Percentiles rank a stretch among this genome's conserved stretches.
phyloP scores from a whole-genome alignment of 208 protist species.

The Entamoeba histolytica region DNA sequence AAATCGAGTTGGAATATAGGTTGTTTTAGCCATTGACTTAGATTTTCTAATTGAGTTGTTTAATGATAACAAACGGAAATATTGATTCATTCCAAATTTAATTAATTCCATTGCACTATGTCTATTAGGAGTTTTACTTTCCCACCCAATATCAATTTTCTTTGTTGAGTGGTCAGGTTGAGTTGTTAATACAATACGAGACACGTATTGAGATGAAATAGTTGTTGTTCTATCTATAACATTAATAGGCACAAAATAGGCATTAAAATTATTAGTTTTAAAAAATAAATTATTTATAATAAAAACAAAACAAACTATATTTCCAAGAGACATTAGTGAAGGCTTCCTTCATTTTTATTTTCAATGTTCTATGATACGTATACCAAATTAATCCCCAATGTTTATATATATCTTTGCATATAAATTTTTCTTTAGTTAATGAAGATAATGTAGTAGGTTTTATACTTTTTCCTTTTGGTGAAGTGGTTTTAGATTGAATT shows the following conservation, averaged over 20 bases:
- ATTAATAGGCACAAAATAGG: neutral
- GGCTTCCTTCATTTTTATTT: neutral
- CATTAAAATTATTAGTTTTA: neutral
- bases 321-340: neutral
- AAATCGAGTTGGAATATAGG: neutral
- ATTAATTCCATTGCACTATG: neutral
- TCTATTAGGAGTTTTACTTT: neutral
- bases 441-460: too few species aligned
- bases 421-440: neutral
- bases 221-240: neutral
- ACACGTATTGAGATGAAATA: neutral
- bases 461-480: too few species aligned
- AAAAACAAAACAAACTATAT: neutral
- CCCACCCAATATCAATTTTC: neutral
- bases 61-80: neutral
- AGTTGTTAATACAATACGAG: neutral
- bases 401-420: neutral
- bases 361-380: neutral
- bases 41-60: neutral
- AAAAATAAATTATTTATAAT: neutral
- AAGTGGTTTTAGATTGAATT: too few species aligned
- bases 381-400: neutral
- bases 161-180: neutral
- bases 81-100: neutral
- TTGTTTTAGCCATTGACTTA: neutral